Base-by-base conservation (phyloP, 2,329 filamentous ascomycete species). In the Reticulascus tulasneorum region DNA sequence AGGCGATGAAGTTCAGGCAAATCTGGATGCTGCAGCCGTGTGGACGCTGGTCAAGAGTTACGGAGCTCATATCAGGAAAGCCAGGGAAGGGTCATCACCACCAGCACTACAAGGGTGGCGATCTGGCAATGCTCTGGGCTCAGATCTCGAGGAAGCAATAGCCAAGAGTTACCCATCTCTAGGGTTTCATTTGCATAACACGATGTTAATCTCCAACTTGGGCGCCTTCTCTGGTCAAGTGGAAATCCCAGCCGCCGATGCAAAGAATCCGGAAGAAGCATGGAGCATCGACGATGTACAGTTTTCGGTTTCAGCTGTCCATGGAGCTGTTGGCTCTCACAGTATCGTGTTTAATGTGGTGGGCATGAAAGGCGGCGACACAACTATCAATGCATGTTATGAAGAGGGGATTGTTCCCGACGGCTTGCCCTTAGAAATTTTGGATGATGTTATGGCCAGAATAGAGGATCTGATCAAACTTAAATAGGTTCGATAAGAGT, bases 101-200 rank as follows among this genome's bases (percentile, higher is more conserved):
- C 40, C 40, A 4, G n/a, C 24, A 7, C 24, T 42, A 13, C 40
- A 42, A 12, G 23, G 28, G 9, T 42, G 40, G 40, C 25, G 40
- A 7, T 36, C 32, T 23, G 40, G 40, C 15, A 28, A 56, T 25
- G 16, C 39, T 34, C 18, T 56, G 39, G 9, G 50, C 38, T 51
- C 47, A 17, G 33, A 20, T 11, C 38, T 42, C 33, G 59, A 51
- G 32, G 38, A 47, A 6, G 26, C 43, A 6, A 20, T 40, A 13
- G 20, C 27, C 16, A 40, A 45, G 28, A 31, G 19, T 8, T 32
- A 45, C 5, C 42, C 38, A 4, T 35, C 33, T 1, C 22, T 41
- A 11, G 36, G 35, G 2, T 5, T 29, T 11, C 17, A 34, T 15
- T 27, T 45, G 37, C 38, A 25, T 12, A 35, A 34, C 23, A 44